phyloP scores from a whole-genome alignment of 805 yeast genomes.

The Priceomyces fermenticarens region DNA sequence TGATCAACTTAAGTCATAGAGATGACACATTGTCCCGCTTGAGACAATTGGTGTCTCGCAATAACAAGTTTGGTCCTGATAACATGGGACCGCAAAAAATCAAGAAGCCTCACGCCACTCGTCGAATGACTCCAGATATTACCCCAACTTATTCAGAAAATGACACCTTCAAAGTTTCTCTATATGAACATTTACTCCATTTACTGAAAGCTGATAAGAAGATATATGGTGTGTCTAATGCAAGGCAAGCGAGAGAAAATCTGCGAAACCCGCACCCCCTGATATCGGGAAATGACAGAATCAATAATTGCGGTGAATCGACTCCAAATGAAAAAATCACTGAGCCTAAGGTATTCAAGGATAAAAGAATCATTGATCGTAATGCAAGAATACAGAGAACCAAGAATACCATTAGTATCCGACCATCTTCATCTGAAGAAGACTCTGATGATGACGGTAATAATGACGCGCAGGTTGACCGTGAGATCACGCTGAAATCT shows the following conservation, averaged over 20 bases:
- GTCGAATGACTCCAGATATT: too few relatives aligned
- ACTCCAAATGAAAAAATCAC: background rate
- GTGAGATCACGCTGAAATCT: too few relatives aligned
- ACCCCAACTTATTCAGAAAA: background rate
- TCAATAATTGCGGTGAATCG: background rate
- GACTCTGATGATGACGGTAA: background rate
- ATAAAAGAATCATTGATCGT: too few relatives aligned
- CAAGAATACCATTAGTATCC: slow-evolving; percentile 1
- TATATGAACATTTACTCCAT: slow-evolving; percentile 2
- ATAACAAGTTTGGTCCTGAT: too few relatives aligned
- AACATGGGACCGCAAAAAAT: too few relatives aligned
- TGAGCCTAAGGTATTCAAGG: background rate
- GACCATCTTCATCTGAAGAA: slow-evolving; percentile 1
- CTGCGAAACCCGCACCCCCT: background rate
- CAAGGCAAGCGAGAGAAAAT: background rate
- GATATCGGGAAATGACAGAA: background rate
- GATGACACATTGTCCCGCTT: background rate
- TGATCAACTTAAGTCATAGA: background rate
- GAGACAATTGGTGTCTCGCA: background rate
- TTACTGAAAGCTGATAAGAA: background rate
- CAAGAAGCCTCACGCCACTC: too few relatives aligned
- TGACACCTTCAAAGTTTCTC: background rate
- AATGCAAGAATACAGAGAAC: slow-evolving; percentile 1
- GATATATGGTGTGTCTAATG: background rate
- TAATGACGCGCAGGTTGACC: background rate